Evolutionary conservation across 805 yeast genomes (phyloP).

Genomic region (Saturnispora quitensis): DNA sequence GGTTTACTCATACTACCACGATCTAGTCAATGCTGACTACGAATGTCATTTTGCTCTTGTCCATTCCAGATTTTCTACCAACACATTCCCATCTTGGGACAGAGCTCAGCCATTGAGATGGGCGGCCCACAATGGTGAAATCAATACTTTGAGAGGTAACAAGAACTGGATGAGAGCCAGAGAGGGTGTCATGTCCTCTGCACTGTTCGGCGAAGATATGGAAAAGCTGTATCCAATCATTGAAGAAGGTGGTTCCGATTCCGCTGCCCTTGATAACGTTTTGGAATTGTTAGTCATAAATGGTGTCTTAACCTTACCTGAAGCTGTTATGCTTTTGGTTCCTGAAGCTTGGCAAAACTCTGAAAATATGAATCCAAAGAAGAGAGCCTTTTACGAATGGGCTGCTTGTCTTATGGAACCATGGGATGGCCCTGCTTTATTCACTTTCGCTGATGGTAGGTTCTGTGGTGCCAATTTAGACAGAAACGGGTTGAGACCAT

Average conservation of each 20-base stretch:
- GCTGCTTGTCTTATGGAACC: conserved; percentile 99
- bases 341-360: conserved; percentile 99
- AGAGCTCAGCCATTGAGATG: conserved; percentile 96
- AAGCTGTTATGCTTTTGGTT: conserved; percentile 92
- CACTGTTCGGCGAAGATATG: conserved; percentile 81
- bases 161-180: conserved; percentile 99
- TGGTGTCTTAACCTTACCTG: conserved; percentile 88
- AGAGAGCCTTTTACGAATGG: conserved; percentile 96
- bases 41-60: conserved; percentile 94
- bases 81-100: conserved; percentile 99
- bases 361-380: conserved; percentile 75
- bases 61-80: conserved; percentile 95
- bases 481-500: conserved; percentile 95
- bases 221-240: conserved; percentile 89
- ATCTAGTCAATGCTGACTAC: conserved; percentile 81
- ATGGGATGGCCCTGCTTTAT: conserved; percentile 98
- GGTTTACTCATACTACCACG: conserved; percentile 91
- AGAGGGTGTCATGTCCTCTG: conserved; percentile 91
- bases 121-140: conserved; percentile 98
- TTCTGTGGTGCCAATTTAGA: conserved; percentile 98
- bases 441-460: conserved; percentile 94
- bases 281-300: conserved; percentile 84
- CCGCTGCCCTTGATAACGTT: conserved; percentile 96
- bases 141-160: conserved; percentile 93
- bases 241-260: conserved; percentile 98